Conservation (phyloP, 2,329 filamentous ascomycete species). For the Penicillium sp. region DNA sequence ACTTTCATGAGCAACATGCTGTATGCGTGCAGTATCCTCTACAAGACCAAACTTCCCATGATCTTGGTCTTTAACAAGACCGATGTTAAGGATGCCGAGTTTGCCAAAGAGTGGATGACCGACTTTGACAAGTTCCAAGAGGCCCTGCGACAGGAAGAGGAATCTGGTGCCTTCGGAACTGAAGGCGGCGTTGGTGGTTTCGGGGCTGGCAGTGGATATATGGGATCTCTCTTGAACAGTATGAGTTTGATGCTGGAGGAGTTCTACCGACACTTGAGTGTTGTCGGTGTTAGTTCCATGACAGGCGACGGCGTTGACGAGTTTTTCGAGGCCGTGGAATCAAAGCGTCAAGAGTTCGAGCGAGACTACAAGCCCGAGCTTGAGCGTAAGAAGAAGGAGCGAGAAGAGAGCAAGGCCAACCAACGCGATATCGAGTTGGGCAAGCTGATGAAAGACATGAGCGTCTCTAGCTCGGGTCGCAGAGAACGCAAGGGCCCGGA, state of each 20-base stretch:
- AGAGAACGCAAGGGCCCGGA: conserved; percentile 28
- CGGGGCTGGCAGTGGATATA: conserved; percentile 84
- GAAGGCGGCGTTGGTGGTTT: conserved; percentile 64
- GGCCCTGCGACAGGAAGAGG: conserved; percentile 79
- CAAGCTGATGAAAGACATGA: conserved; percentile 94
- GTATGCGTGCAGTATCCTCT: conserved; percentile 96
- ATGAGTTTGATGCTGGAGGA: conserved; percentile 98
- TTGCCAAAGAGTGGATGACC: conserved; percentile 99
- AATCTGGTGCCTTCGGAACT: conserved; percentile 74
- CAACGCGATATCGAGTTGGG: conserved; percentile 80
- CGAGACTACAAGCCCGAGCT: conserved; percentile 91
- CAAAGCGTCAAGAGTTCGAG: conserved; percentile 87
- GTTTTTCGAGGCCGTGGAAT: conserved; percentile 86
- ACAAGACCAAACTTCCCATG: conserved; percentile 99
- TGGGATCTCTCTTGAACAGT: conserved; percentile 92
- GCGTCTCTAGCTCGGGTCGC: conserved; percentile 53
- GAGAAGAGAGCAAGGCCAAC: conserved; percentile 74
- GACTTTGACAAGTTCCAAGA: conserved; percentile 96
- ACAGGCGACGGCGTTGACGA: conserved; percentile 89
- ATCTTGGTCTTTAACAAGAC: conserved; percentile 99
- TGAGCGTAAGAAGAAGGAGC: conserved; percentile 73
- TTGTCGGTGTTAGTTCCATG: conserved; percentile 92
- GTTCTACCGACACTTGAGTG: conserved; percentile 91
- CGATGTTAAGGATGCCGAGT: conserved; percentile 86
- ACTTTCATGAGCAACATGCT: conserved; percentile 99